Evolutionary conservation across 2,329 filamentous ascomycete species (phyloP), one percentile per base, ranked within the genome.

Genomic region (Didymella sp.): DNA sequence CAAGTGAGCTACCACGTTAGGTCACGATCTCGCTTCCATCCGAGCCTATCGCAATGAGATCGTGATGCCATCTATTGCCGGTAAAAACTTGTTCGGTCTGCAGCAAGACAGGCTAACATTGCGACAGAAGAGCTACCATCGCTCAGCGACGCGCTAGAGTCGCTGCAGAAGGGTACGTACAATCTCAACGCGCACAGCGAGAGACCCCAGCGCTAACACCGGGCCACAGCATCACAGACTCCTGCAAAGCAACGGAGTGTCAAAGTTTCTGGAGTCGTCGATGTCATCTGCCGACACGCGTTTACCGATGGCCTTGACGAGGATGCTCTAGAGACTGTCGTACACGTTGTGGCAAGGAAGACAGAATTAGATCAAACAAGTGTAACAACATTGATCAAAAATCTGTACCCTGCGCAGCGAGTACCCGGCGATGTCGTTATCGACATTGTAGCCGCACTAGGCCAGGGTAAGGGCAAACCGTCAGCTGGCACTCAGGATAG

Each of bases 301-400:
- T 91, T 90, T 74, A 86, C 89, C 59, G 79, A 83, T 55, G 92
- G 92, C 7, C 80, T 95, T 49, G 78, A 86, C 37, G 80, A 84
- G 6, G 78, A 82, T 35, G 81, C 84, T 25, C 81, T 96, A 45
- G 78, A 81, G 51, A 80, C 82, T 50, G 79, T 96, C 28, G 77
- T 95, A 62, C 83, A 87, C 56, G 80, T 94, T 53, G 76, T 91
- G 62, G 88, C 87, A 19, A 79, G 80, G 21, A 87, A 87, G 43
- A 90, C 82, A 64, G 80, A 88, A 64, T 82, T 96, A 21, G 91
- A 95, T 73, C 92, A 95, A 75, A 87, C 87, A 25, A 92, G 87
- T 63, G 81, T 89, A 25, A 87, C 84, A 13, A 84, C 81, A 25
- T 79, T 96, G 45, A 76, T 92, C 66, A 90, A 87, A 61, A 90